These are phyloP conservation scores for Inonotus obliquus DNA, from an alignment of 1,284 basidiomycete genomes.

Conservation along the genomic window DNA sequence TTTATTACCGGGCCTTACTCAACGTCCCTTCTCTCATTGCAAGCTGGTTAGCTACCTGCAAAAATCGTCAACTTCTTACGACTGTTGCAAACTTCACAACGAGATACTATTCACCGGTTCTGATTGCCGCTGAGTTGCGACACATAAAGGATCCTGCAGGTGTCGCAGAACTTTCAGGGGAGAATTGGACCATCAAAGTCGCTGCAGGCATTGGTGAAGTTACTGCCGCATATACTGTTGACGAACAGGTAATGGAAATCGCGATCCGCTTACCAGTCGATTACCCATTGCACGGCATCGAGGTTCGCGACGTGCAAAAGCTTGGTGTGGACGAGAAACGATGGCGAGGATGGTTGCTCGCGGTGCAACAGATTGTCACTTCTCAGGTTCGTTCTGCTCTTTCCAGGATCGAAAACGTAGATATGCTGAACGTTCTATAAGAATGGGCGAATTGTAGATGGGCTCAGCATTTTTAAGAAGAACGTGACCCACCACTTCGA, in stretches of 20 bases:
- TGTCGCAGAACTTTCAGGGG: slow-evolving; percentile 68
- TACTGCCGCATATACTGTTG: slow-evolving; percentile 79
- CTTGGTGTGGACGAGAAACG: slow-evolving; percentile 88
- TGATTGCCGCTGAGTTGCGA: slow-evolving; percentile 80
- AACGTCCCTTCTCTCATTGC: slow-evolving; percentile 82
- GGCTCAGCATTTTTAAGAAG: slow-evolving; percentile 90
- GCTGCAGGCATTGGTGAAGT: slow-evolving; percentile 69
- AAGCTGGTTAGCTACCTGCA: slow-evolving; percentile 82
- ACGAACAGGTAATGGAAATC: slow-evolving; percentile 94
- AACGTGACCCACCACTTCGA: slow-evolving; percentile 91
- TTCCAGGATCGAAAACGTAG: not conserved
- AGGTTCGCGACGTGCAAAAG: slow-evolving; percentile 80
- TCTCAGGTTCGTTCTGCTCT: slow-evolving; percentile 52
- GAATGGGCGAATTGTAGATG: slow-evolving; percentile 92
- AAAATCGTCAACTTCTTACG: slow-evolving; percentile 82
- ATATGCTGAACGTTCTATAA: slow-evolving; percentile 28
- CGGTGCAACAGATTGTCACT: slow-evolving; percentile 89
- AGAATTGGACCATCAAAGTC: slow-evolving; percentile 80
- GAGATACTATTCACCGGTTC: slow-evolving; percentile 85
- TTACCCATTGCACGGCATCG: slow-evolving; percentile 88
- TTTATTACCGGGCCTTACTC: slow-evolving; percentile 83
- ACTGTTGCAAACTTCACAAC: slow-evolving; percentile 79
- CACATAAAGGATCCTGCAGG: slow-evolving; percentile 67
- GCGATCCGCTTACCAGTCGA: slow-evolving; percentile 83
- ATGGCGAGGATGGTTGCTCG: slow-evolving; percentile 94